Evolutionary conservation across 73 alveolate genomes (phyloP).

Genomic region (Effrenium voratum): DNA sequence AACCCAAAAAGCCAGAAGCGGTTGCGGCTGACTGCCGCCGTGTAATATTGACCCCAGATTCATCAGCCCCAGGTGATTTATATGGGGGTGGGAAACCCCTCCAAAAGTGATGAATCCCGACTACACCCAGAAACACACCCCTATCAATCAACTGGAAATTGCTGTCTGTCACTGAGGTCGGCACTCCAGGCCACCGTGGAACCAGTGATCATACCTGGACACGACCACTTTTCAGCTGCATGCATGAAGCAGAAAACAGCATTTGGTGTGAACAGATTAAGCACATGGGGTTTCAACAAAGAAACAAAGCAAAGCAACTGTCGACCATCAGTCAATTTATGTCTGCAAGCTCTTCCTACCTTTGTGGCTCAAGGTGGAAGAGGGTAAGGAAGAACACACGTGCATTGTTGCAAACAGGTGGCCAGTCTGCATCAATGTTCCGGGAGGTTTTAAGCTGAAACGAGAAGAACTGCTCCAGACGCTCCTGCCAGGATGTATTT

Average conservation of each 20-base stretch:
- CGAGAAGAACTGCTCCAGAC: constrained; percentile 57
- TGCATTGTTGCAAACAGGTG: neutral
- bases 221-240: neutral
- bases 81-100: no score
- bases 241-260: neutral
- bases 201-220: constrained; percentile 90
- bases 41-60: no score
- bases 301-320: neutral
- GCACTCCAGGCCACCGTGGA: constrained; percentile 85
- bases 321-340: neutral
- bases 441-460: constrained; percentile 80
- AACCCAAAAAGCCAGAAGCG: neutral
- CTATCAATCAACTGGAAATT: neutral
- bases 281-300: neutral
- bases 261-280: neutral
- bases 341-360: neutral
- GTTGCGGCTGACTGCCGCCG: neutral
- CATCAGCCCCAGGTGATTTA: no score
- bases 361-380: neutral
- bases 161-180: neutral
- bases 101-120: no score
- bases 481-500: constrained; percentile 9
- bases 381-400: neutral
- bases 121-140: neutral
- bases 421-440: constrained; percentile 65